Percentiles rank a stretch among this genome's conserved stretches.
Conservation (phyloP, 805 yeast species). For the Cephaloascus fragrans region DNA sequence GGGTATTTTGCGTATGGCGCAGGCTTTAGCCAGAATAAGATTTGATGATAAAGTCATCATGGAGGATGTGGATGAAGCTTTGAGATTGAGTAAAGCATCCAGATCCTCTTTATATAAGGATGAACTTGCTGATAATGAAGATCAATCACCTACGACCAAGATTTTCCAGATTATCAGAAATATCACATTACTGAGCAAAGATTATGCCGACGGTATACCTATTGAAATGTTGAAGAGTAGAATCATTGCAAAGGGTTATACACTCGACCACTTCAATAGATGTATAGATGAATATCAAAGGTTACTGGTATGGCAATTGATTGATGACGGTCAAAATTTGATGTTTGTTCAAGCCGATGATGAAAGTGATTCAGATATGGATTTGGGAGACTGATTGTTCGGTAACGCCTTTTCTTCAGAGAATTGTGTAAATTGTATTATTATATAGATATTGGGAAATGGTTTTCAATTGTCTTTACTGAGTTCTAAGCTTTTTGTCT, state of each 20-base stretch:
- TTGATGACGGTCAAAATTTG: constrained; percentile 60
- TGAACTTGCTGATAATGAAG: constrained; percentile 42
- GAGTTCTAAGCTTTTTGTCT: too few species aligned
- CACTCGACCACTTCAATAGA: constrained; percentile 64
- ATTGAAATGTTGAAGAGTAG: constrained; percentile 48
- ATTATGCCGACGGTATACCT: constrained; percentile 11
- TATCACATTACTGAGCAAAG: constrained; percentile 41
- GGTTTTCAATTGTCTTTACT: too few species aligned
- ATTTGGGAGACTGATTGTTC: too few species aligned
- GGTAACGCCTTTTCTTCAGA: too few species aligned
- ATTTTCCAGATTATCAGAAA: constrained; percentile 64
- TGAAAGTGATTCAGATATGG: constrained; percentile 21
- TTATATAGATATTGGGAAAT: too few species aligned
- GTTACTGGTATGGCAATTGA: constrained; percentile 66
- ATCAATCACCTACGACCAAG: constrained; percentile 55
- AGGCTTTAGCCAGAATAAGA: constrained; percentile 86
- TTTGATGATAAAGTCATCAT: constrained; percentile 61
- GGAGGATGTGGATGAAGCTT: constrained; percentile 92
- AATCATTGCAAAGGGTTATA: constrained; percentile 73
- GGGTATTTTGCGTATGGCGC: constrained; percentile 86
- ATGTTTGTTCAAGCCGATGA: constrained; percentile 40
- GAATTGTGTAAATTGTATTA: too few species aligned
- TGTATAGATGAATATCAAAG: constrained; percentile 69
- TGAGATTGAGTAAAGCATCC: constrained; percentile 79
- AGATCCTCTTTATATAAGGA: constrained; percentile 66